phyloP scores from a whole-genome alignment of 768 basidiomycete genomes.

The Termitomyces sp. region DNA sequence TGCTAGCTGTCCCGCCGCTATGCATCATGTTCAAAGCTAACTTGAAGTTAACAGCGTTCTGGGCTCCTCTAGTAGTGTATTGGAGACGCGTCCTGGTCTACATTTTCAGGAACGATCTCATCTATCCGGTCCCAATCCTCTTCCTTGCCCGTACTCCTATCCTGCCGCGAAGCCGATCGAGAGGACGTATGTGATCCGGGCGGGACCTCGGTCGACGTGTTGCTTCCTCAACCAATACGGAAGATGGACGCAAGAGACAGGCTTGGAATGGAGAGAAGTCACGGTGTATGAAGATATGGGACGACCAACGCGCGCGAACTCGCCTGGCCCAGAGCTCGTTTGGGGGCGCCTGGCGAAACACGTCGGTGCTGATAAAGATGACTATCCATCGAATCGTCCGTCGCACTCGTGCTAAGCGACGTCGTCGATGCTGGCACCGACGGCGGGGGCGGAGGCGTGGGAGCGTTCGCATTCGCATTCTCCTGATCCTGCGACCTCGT shows the following conservation, averaged over 20 bases:
- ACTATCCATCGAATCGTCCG: constrained; percentile 45
- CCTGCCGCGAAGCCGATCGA: constrained; percentile 17
- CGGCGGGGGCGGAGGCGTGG: constrained; percentile 16
- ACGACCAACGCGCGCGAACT: constrained; percentile 39
- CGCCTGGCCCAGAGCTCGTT: constrained; percentile 57
- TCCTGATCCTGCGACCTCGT: constrained; percentile 43
- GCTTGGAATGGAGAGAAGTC: constrained; percentile 39
- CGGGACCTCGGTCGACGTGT: constrained; percentile 21
- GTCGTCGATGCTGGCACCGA: constrained; percentile 41
- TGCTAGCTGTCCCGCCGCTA: too few relatives aligned
- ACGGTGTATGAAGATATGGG: constrained; percentile 48
- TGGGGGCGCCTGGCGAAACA: constrained; percentile 40
- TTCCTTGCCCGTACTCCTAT: constrained; percentile 32
- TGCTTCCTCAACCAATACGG: constrained; percentile 59
- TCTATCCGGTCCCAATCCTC: constrained; percentile 86
- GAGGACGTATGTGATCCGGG: constrained; percentile 10
- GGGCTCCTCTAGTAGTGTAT: too few relatives aligned
- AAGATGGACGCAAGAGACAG: constrained; percentile 82
- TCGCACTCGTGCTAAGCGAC: constrained; percentile 56
- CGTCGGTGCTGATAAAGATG: constrained; percentile 34
- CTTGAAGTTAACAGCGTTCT: too few relatives aligned
- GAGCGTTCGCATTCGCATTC: background rate
- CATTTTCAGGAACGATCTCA: constrained; percentile 22
- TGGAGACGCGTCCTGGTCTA: constrained; percentile 21
- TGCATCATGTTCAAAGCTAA: too few relatives aligned